Base-by-base conservation (phyloP, 2,329 filamentous ascomycete species). In the Colletotrichum echinochloae region DNA sequence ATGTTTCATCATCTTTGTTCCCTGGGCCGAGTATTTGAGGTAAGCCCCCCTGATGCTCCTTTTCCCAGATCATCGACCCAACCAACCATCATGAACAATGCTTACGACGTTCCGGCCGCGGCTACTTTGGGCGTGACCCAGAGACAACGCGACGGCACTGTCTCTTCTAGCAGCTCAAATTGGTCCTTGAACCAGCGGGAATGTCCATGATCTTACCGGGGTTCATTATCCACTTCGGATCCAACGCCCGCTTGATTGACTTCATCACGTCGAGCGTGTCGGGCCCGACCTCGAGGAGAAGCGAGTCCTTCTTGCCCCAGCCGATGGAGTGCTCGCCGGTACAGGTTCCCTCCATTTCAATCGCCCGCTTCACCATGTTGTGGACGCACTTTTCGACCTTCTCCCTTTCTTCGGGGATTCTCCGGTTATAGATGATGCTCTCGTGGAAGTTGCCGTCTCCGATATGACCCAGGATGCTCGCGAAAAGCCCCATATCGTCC, bases 381-480 rank as follows among this genome's bases (percentile, higher is more conserved):
- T 95, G 90, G 56, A 98, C 94, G 73, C 93, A 94, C 65, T 86
- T 87, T 78, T 96, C 93, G 1, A 96, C 94, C 74, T 92, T 92
- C 51, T 87, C 90, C 66, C 88, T 88, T 81, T 97, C 92, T 33
- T 85, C 89, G 3, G 88, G 86, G 65, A 94, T 85, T 30, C 85
- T 86, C 33, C 88, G 88, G 80, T 96, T 89, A 79, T 97, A 98
- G 82, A 98, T 91, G 81, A 98, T 96, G 78, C 92, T 93, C 78
- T 95, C 91, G 79, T 98, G 95, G 83, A 98, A 98, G 80, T 98
- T 98, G 46, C 95, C 95, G 77, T 97, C 95, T 16, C 95, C 95
- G 66, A 98, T 92, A 77, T 98, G 95, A 3, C 95, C 95, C 5
- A 98, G 84, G 35, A 97, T 93, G 76, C 92, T 94, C 1, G 94